Evolutionary conservation across 352 stramenopile species (phyloP), one percentile per base, ranked within the genome.

Genomic region (Phytophthora sansomeana): DNA sequence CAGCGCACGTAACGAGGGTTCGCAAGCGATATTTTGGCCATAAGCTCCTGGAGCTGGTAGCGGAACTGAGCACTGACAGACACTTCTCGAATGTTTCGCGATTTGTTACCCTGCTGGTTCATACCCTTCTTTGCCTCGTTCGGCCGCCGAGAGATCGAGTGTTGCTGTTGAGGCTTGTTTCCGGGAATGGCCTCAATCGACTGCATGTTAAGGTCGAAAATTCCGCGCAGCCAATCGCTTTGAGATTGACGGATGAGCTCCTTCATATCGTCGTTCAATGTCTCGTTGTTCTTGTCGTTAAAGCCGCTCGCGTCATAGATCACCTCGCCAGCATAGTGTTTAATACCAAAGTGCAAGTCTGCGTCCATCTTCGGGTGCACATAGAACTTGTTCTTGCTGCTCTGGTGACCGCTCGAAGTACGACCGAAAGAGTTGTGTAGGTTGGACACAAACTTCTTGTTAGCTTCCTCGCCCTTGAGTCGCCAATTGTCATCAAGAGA

Each of bases 201-300:
- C 73, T 96, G 87, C 21, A 95, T 82, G 59, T 88, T 96, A 44
- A 94, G 62, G 50, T 95, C 84, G 50, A 97, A 95, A 58, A 97
- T 95, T 14, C 81, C 74, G 38, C 81, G 85, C 56, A 97, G 80
- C 87, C 87, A 97, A 35, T 90, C 80, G 50, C 83, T 96, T 55
- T 77, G 69, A 5, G 85, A 96, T 67, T 95, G 80, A 11, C 95
- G 90, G 50, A 97, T 92, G 10, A 98, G 72, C 58, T 97, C 91
- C 74, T 97, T 97, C 89, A 97, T 96, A 54, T 97, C 93, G 62
- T 97, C 91, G 61, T 98, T 97, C 61, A 99, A 64, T 48, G 92
- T 98, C 71, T 99, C 97, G 58, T 98, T 98, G 87, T 99, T 99
- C 78, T 99, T 99, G 69, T 99, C 97, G 29, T 99, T 97, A 72